Evolutionary conservation across 495 filamentous ascomycete genomes (phyloP).

Genomic region (Penicillium salamii): DNA sequence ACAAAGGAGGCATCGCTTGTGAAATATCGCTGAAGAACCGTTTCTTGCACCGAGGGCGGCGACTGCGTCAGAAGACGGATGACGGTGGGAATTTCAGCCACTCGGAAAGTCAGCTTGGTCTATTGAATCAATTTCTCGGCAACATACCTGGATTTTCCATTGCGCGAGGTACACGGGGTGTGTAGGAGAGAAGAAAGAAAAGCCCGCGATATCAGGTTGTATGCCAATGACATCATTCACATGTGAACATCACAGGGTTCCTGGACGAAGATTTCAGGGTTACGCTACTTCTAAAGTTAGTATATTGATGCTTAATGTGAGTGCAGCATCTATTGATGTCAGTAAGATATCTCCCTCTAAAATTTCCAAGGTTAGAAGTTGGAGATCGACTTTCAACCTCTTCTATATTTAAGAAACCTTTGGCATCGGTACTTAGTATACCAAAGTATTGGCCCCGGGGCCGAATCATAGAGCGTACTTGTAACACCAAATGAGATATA

Average conservation of each 20-base stretch:
- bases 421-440: too few species aligned
- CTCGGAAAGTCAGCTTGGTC: slow-evolving; percentile 17
- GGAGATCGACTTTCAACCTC: too few species aligned
- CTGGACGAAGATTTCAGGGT: too few species aligned
- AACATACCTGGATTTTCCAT: slow-evolving; percentile 43
- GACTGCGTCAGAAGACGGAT: slow-evolving; percentile 67
- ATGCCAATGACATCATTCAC: slow-evolving; percentile 17
- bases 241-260: not conserved
- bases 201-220: not conserved
- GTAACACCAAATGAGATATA: too few species aligned
- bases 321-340: too few species aligned
- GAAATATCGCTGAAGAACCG: slow-evolving; percentile 67
- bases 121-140: not conserved
- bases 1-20: slow-evolving; percentile 64
- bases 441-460: too few species aligned
- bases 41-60: slow-evolving; percentile 57
- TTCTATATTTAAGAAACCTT: too few species aligned
- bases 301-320: too few species aligned
- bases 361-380: too few species aligned
- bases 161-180: not conserved
- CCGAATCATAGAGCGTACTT: not conserved
- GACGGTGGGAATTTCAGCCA: slow-evolving; percentile 55
- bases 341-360: too few species aligned
- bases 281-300: too few species aligned
- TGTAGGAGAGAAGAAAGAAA: slow-evolving; percentile 2